Base-by-base conservation (phyloP, 495 filamentous ascomycete genomes). In the Xylaria acuta region DNA sequence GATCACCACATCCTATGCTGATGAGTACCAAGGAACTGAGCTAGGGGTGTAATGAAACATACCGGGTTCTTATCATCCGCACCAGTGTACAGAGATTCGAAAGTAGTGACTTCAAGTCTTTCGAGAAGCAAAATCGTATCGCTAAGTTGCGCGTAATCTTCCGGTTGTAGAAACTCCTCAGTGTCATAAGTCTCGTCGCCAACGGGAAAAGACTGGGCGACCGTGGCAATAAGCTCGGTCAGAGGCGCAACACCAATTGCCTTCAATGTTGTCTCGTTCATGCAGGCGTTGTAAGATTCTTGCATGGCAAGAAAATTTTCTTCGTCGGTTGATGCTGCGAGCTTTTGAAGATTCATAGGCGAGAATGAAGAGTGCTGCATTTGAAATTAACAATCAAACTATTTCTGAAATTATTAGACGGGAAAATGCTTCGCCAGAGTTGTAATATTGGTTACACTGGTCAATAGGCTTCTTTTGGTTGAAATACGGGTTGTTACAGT, bases 291-390 rank as follows among this genome's bases (percentile, higher is more conserved):
- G 64, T 92, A 93, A 34, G 84, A 86, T 59, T 82, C 77, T 72
- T 90, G 87, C 69, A 93, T 74, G 81, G 91, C 92, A 59, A 88
- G 75, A 76, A 92, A 93, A 69, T 92, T 93, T 9, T 87, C 79
- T 56, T 87, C 80, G 73, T 93, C 90, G 16, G 79, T 72, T 12
- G 78, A 75, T 14, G 75, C 69, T 41, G 69, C 72, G 11, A 83
- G 72, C 59, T 74, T 73, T 51, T 77, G 69, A 12, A 86, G 78
- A 62, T 80, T 75, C 67, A 74, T 76, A 30, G 84, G 83, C 59
- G 82, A 87, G 69, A 86, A 85, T 51, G 74, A 73, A 27, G 85
- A 86, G 70, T 87, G 85, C 77, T 82, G 58, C 5, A 38, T 43
- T 32, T 54, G 16, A 7, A 20, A 58, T 80, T 64, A 79, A 72